Evolutionary conservation across 2,329 filamentous ascomycete species (phyloP), one percentile per base, ranked within the genome.

Genomic region (Beauveria asiatica): DNA sequence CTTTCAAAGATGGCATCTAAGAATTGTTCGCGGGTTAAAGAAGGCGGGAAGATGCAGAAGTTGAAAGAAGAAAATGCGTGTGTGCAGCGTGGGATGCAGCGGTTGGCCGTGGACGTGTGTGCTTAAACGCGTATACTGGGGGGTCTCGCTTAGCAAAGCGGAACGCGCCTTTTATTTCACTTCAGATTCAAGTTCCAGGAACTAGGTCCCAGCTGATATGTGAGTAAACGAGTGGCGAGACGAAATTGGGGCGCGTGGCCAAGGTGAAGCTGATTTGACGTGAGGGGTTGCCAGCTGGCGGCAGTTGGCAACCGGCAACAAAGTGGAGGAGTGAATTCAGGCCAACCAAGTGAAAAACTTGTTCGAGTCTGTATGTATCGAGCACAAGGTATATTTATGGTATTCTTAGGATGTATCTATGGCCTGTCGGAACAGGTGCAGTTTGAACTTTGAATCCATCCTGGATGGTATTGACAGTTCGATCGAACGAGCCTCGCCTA

Each of bases 201-300:
- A 33, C 27, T 30, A 17, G 4, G 9, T 2, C 6, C 3, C 23
- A 3, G 13, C 16, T 48, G 13, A 48, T 25, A 33, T 16, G 17
- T n/a, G 30, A 46, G 27, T 19, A 1, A 25, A 42, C 13, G 21
- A 51, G 23, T 41, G 46, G 56, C 23, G 54, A 51, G 46, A 39
- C 23, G 44, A 33, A 58, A 33, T 44, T 42, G 17, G 9, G 25
- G 46, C 25, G 25, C 23, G 17, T 39, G 45, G 55, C 45, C 55
- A 21, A 57, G 13, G 45, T 58, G 56, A 58, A 58, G 37, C 37
- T 58, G 56, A 58, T 51, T 58, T 51, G 46, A 33, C 33, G 56
- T 58, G 56, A 58, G 56, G 56, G 56, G 56, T 37, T 58, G 56
- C 46, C 56, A 58, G 56, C 56, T 58, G 56, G 56, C 56, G 16